phyloP scores from a whole-genome alignment of 2,329 filamentous ascomycete genomes.

The Coniochaeta prunicola region DNA sequence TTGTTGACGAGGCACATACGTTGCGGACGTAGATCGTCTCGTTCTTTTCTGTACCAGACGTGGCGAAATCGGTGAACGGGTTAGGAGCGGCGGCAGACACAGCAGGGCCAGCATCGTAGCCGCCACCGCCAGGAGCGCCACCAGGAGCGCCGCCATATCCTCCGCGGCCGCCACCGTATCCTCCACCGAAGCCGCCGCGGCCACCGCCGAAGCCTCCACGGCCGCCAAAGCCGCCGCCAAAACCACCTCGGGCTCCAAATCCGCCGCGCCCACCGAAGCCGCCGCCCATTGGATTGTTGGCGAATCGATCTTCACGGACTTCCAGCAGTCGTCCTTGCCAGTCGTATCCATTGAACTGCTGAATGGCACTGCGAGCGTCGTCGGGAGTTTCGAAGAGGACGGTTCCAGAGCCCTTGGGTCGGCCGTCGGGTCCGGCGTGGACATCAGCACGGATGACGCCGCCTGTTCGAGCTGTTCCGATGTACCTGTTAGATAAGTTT shows the following conservation, averaged over 20 bases:
- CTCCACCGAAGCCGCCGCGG: conserved; percentile 32
- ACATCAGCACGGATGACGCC: conserved; percentile 92
- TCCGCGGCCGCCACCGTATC: conserved; percentile 31
- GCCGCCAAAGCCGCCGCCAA: conserved; percentile 47
- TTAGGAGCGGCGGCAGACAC: conserved; percentile 62
- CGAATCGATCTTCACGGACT: conserved; percentile 93
- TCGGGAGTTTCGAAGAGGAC: conserved; percentile 94
- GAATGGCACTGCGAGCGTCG: conserved; percentile 91
- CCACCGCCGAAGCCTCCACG: conserved; percentile 40
- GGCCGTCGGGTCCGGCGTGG: conserved; percentile 82
- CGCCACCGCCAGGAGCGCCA: conserved; percentile 33
- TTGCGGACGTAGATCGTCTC: conserved; percentile 94
- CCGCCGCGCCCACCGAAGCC: conserved; percentile 54
- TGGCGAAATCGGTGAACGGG: conserved; percentile 89
- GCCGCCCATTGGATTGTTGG: conserved; percentile 45
- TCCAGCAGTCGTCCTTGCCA: conserved; percentile 94
- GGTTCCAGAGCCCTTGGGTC: conserved; percentile 93
- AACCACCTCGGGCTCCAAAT: conserved; percentile 49
- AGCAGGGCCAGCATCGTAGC: conserved; percentile 43
- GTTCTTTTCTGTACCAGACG: conserved; percentile 75
- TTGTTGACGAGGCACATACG: conserved; percentile 47
- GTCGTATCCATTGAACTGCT: conserved; percentile 97
- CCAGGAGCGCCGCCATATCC: conserved; percentile 42
- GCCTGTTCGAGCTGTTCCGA: conserved; percentile 50
- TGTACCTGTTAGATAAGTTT: conserved; percentile 12